phyloP scores from a whole-genome alignment of 2,329 filamentous ascomycete genomes.

The Fusarium phyllophilum region DNA sequence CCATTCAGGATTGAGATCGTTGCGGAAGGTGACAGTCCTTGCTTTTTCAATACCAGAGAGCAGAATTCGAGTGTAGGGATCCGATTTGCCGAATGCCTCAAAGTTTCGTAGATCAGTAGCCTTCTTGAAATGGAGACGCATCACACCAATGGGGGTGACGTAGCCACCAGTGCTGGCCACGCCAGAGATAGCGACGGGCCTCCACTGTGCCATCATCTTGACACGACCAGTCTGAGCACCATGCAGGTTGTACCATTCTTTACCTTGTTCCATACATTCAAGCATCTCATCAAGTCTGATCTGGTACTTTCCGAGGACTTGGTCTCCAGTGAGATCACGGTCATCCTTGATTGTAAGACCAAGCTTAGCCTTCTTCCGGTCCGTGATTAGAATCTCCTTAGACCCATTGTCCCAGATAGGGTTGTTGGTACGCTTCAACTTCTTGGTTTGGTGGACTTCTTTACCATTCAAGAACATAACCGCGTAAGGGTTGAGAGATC shows the following conservation, averaged over 20 bases:
- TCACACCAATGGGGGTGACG: conserved; percentile 91
- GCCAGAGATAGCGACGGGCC: conserved; percentile 88
- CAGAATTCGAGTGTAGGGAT: conserved; percentile 89
- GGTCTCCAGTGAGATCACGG: conserved; percentile 83
- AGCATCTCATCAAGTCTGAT: conserved; percentile 96
- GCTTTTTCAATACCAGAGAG: conserved; percentile 91
- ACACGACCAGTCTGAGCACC: conserved; percentile 84
- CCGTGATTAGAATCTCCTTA: conserved; percentile 95
- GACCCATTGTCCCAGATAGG: conserved; percentile 94
- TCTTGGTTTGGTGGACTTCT: conserved; percentile 88
- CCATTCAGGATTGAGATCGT: conserved; percentile 94
- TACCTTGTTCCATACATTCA: conserved; percentile 88
- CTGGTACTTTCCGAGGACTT: conserved; percentile 89
- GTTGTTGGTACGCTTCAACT: conserved; percentile 96
- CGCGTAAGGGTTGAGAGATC: conserved; percentile 90
- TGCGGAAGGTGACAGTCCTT: conserved; percentile 93
- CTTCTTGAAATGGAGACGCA: conserved; percentile 90
- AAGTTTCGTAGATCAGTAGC: conserved; percentile 88
- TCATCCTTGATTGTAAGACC: conserved; percentile 97
- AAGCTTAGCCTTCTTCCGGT: conserved; percentile 88
- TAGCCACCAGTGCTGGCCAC: conserved; percentile 87
- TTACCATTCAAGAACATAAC: conserved; percentile 90
- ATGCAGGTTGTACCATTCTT: conserved; percentile 94
- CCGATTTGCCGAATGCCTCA: conserved; percentile 95
- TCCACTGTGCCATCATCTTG: conserved; percentile 95